Conservation (phyloP, 768 basidiomycete genomes). For the Auriscalpium microsporum region DNA sequence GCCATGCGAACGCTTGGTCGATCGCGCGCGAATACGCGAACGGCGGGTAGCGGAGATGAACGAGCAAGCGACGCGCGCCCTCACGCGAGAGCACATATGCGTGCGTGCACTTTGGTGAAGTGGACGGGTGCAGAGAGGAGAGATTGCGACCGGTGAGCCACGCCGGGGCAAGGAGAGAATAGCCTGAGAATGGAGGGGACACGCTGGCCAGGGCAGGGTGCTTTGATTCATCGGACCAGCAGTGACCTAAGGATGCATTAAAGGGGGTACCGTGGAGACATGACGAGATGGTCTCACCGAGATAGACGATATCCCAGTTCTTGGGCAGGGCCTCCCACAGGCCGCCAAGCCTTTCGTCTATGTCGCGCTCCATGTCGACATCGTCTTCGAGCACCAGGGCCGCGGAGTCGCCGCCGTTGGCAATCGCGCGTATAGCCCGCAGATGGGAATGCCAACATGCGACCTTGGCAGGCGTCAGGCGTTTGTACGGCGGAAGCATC, state of each 20-base stretch:
- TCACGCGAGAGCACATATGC: constrained; percentile 53
- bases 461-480: constrained; percentile 51
- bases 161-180: background rate
- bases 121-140: constrained; percentile 45
- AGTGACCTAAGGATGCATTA: constrained; percentile 46
- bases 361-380: constrained; percentile 66
- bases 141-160: background rate
- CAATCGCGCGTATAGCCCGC: constrained; percentile 38
- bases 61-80: constrained; percentile 55
- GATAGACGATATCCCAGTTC: constrained; percentile 67
- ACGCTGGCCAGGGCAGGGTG: constrained; percentile 29
- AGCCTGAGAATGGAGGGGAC: constrained; percentile 7
- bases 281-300: constrained; percentile 36
- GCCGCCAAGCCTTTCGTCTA: constrained; percentile 29
- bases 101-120: constrained; percentile 61
- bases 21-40: constrained; percentile 75
- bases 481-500: constrained; percentile 34
- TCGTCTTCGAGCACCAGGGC: constrained; percentile 70
- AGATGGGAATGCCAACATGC: constrained; percentile 72
- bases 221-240: constrained; percentile 64
- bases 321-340: constrained; percentile 47
- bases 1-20: constrained; percentile 67
- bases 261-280: constrained; percentile 2
- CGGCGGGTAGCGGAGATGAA: constrained; percentile 48
- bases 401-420: constrained; percentile 25